Evolutionary conservation across 176 grass and related monocot genomes (phyloP), one percentile per base, ranked within the genome.

Genomic region (Bromus sterilis): DNA sequence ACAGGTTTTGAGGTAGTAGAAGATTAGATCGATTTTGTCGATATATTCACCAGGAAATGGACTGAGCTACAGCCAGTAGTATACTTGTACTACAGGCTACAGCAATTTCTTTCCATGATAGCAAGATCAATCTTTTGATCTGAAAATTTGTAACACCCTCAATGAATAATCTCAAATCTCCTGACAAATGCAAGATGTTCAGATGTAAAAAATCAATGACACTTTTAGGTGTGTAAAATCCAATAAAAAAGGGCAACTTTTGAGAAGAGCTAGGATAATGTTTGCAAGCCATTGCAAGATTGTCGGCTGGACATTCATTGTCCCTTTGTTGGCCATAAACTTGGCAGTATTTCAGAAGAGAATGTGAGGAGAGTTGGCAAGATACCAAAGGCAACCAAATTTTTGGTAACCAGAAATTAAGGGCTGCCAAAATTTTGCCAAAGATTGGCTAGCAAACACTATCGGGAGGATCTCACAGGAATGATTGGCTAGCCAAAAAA

Each of bases 1-100:
- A 73, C 25, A 33, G n/a, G 11, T 9, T 65, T 72, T 43, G 15
- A 55, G 25, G 9, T 34, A 62, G 21, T 37, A 65, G 76, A 11
- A 35, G 21, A 71, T 43, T 80, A 62, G 62, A 36, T 29, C 15
- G 2, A 58, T 35, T n/a, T n/a, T n/a, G n/a, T n/a, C n/a, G n/a
- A 78, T 59, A 79, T 49, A 48, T 46, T 1, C 3, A 76, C 12
- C 33, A 56, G 3, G 23, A 49, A 80, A 59, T 31, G 79, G 12
- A 24, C 2, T 23, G 18, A 33, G 53, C 41, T 33, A 42, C 1
- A 28, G 12, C 13, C 39, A 49, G 25, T 77, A 35, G 82, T 89
- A 76, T 31, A 66, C 75, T 73, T 72, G 80, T 79, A 71, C 74
- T 4, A 79, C 29, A 36, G 32, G 31, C 75, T 20, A 39, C 41